phyloP scores from a whole-genome alignment of 305 asterid genomes.

The Solanum hybrid region DNA sequence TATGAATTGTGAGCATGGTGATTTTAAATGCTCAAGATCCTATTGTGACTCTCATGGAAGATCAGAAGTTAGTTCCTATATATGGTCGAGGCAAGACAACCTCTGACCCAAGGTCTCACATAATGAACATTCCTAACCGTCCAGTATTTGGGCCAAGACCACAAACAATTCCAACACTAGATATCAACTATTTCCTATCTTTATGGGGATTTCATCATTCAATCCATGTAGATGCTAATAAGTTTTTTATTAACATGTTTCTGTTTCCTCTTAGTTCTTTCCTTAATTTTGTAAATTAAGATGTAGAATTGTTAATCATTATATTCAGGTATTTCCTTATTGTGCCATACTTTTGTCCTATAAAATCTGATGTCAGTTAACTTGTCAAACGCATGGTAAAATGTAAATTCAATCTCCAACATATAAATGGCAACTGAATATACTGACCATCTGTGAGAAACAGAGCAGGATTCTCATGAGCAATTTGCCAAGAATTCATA shows the following conservation, averaged over 20 bases:
- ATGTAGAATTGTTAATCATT: not conserved
- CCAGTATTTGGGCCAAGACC: slow-evolving; percentile 55
- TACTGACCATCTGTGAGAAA: not conserved
- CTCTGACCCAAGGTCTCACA: slow-evolving; percentile 33
- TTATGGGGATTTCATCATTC: slow-evolving; percentile 38
- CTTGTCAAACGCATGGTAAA: not conserved
- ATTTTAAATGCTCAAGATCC: slow-evolving; percentile 75
- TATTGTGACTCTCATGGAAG: slow-evolving; percentile 54
- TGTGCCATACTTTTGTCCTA: not conserved
- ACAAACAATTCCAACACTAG: slow-evolving; percentile 45
- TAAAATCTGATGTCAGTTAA: not conserved
- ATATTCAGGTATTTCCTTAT: not conserved
- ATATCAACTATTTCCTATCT: slow-evolving; percentile 24
- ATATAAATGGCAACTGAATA: not conserved
- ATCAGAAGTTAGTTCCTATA: slow-evolving; percentile 59
- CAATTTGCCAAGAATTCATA: not conserved
- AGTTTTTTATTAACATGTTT: slow-evolving; percentile 36
- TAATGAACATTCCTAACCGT: slow-evolving; percentile 38
- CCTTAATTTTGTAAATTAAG: slow-evolving; percentile 17
- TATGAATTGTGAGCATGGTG: slow-evolving; percentile 31
- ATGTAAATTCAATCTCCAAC: not conserved
- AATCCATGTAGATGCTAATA: slow-evolving; percentile 43
- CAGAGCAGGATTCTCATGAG: not conserved
- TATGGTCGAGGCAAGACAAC: slow-evolving; percentile 63
- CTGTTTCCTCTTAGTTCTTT: slow-evolving; percentile 36